Evolutionary conservation across 2,329 filamentous ascomycete genomes (phyloP).

Genomic region (Penicillium glabrum): DNA sequence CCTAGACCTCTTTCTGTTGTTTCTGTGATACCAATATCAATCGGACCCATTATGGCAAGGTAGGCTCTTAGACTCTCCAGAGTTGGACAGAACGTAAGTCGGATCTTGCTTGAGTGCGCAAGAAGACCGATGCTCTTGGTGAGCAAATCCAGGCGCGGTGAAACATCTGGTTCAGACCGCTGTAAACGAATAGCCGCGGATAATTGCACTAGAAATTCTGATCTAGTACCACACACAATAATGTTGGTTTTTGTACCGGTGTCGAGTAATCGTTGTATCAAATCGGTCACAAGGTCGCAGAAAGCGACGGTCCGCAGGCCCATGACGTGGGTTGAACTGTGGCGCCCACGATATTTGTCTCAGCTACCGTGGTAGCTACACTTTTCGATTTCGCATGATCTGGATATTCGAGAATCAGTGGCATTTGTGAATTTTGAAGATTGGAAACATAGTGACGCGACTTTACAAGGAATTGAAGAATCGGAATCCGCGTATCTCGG

Average conservation of each 20-base stretch:
- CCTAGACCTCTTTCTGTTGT: background rate
- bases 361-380: background rate
- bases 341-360: background rate
- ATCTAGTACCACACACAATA: conserved; percentile 67
- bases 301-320: conserved; percentile 38
- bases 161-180: conserved; percentile 11
- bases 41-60: conserved; percentile 55
- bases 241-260: conserved; percentile 60
- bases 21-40: background rate
- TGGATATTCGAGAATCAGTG: background rate
- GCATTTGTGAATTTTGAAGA: background rate
- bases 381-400: background rate
- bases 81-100: conserved; percentile 70
- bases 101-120: conserved; percentile 66
- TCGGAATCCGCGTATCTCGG: conserved; percentile 2
- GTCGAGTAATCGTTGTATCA: conserved; percentile 65
- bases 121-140: conserved; percentile 68
- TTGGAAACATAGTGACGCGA: background rate
- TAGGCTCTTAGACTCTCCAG: conserved; percentile 76
- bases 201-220: conserved; percentile 65
- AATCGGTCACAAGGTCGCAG: conserved; percentile 50
- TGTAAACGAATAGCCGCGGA: conserved; percentile 46
- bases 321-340: conserved; percentile 10
- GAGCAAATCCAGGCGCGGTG: conserved; percentile 48
- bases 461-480: background rate